phyloP scores from a whole-genome alignment of 2,329 filamentous ascomycete genomes.

The Fusarium torulosum region DNA sequence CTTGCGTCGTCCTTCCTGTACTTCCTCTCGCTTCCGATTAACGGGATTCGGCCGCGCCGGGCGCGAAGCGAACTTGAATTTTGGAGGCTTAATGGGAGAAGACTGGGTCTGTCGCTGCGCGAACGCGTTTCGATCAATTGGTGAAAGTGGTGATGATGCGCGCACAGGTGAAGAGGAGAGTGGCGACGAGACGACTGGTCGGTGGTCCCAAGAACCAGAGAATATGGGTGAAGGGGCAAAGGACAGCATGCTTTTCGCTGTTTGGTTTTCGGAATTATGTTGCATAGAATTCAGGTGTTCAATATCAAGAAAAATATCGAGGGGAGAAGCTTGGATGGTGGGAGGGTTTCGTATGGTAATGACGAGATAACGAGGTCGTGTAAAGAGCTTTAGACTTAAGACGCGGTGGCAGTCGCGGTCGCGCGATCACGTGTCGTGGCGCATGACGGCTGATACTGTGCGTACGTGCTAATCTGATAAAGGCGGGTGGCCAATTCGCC shows the following conservation, averaged over 20 bases:
- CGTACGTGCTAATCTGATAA: constrained; percentile 11
- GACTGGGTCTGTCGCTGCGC: constrained; percentile 60
- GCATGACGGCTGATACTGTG: too few relatives aligned
- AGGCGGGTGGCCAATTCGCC: constrained; percentile 21
- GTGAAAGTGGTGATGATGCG: constrained; percentile 62
- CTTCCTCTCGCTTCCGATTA: constrained; percentile 70
- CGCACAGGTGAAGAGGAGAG: constrained; percentile 69
- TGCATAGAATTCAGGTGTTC: constrained; percentile 46
- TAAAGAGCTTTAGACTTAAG: constrained; percentile 32
- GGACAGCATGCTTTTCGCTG: constrained; percentile 56
- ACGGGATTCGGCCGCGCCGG: constrained; percentile 73
- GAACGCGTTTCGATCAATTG: constrained; percentile 58
- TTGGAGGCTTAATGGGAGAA: constrained; percentile 57
- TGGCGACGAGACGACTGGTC: constrained; percentile 61
- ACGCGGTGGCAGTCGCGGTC: constrained; percentile 47
- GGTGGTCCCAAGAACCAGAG: constrained; percentile 59
- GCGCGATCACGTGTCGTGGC: constrained; percentile 51
- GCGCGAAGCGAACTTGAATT: constrained; percentile 66
- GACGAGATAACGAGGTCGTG: constrained; percentile 30
- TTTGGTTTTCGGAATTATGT: constrained; percentile 50
- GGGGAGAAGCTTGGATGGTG: neutral
- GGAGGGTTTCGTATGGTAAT: constrained; percentile 10
- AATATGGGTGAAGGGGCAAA: constrained; percentile 59
- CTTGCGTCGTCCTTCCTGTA: constrained; percentile 72
- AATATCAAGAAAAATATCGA: constrained; percentile 6